Evolutionary conservation across 768 basidiomycete species (phyloP).

Genomic region (Tulasnella sp.): DNA sequence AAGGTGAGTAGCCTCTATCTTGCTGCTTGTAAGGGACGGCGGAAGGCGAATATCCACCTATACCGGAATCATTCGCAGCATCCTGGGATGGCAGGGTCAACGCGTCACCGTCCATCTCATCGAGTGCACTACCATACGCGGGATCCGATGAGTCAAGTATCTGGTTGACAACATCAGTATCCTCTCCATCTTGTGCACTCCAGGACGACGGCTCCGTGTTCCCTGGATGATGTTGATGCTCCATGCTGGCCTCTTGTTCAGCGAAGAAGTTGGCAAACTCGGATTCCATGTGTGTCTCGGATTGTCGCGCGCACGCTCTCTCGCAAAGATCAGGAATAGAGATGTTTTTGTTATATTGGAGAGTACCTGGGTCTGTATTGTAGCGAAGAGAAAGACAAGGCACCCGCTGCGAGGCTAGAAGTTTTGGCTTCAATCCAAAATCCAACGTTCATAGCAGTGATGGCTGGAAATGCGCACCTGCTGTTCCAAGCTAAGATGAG

Average conservation of each 20-base stretch:
- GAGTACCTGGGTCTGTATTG: not conserved
- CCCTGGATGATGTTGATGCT: not conserved
- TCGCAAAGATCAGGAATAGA: too few species aligned
- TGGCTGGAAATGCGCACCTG: too few species aligned
- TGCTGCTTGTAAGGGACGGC: slow-evolving; percentile 6
- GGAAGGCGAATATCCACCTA: slow-evolving; percentile 8
- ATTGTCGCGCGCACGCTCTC: slow-evolving; percentile 5
- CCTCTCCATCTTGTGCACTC: not conserved
- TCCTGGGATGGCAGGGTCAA: not conserved
- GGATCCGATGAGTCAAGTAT: not conserved
- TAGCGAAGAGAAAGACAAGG: slow-evolving; percentile 1
- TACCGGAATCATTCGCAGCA: not conserved
- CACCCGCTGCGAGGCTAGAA: too few species aligned
- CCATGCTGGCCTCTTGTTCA: slow-evolving; percentile 8
- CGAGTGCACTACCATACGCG: not conserved
- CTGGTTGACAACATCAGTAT: not conserved
- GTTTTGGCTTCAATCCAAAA: too few species aligned
- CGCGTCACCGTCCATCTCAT: not conserved
- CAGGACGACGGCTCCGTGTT: not conserved
- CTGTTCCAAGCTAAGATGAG: too few species aligned
- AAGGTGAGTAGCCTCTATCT: slow-evolving; percentile 4
- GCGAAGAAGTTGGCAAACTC: slow-evolving; percentile 14
- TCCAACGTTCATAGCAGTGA: too few species aligned
- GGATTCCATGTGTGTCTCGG: slow-evolving; percentile 1
- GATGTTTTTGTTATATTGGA: too few species aligned